Percentiles rank a stretch among this genome's conserved stretches.
phyloP scores from a whole-genome alignment of 768 basidiomycete genomes.

The Strobilomyces confusus region DNA sequence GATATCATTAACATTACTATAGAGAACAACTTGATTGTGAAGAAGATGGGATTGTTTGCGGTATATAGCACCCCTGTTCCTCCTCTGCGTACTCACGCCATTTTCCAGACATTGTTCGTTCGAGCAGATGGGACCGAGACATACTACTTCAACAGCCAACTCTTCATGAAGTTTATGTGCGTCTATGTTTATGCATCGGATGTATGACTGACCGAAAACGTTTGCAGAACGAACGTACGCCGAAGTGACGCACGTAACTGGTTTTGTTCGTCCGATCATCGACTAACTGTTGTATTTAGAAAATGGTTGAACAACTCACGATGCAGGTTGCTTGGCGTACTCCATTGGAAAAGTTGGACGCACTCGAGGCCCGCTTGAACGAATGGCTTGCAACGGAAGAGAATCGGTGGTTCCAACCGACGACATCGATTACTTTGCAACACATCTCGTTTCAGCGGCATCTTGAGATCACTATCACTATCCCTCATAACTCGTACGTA shows the following conservation, averaged over 20 bases:
- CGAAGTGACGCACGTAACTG: constrained; percentile 56
- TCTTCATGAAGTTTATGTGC: constrained; percentile 73
- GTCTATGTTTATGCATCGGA: constrained; percentile 18
- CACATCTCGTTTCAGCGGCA: constrained; percentile 63
- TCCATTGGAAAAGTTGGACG: constrained; percentile 66
- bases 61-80: constrained; percentile 29
- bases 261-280: neutral
- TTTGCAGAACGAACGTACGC: constrained; percentile 60
- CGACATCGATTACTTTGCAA: constrained; percentile 59
- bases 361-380: constrained; percentile 62
- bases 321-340: constrained; percentile 78
- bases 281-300: constrained; percentile 34
- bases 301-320: constrained; percentile 63
- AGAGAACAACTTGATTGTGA: constrained; percentile 72
- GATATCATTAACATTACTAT: constrained; percentile 6
- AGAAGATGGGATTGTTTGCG: constrained; percentile 77
- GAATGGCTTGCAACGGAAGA: constrained; percentile 77
- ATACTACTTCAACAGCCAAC: constrained; percentile 77
- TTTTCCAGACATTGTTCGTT: constrained; percentile 57
- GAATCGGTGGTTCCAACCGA: constrained; percentile 73
- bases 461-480: constrained; percentile 65
- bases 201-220: neutral
- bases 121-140: constrained; percentile 74
- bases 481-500: constrained; percentile 48
- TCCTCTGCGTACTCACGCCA: neutral